These are phyloP conservation scores for Priceomyces melissophilus DNA, from an alignment of 805 yeast species.

Conservation along the genomic window DNA sequence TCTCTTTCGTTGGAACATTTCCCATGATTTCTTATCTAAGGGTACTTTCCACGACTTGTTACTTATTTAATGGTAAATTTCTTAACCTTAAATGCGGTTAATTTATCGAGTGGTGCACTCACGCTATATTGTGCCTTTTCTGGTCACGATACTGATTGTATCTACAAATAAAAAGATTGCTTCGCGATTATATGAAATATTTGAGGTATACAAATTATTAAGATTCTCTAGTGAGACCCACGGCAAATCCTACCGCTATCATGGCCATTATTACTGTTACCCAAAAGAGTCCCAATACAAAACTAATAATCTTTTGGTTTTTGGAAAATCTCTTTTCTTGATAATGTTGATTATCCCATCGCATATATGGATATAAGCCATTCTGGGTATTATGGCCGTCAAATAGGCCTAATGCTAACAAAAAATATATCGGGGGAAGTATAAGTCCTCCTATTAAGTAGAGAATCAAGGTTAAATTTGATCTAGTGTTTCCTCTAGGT, in stretches of 20 bases:
- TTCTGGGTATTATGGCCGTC: conserved; percentile 21
- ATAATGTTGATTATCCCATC: conserved; percentile 8
- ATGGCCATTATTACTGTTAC: conserved; percentile 28
- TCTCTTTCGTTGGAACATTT: conserved; percentile 42
- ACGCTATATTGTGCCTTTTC: too few relatives aligned
- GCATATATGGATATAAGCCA: background rate
- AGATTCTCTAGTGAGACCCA: conserved; percentile 16
- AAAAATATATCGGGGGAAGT: conserved; percentile 37
- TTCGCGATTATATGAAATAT: too few relatives aligned
- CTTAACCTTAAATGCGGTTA: too few relatives aligned
- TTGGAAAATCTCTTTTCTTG: conserved; percentile 12
- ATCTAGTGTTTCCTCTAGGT: background rate
- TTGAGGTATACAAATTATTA: background rate
- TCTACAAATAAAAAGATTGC: too few relatives aligned
- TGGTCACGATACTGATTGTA: too few relatives aligned
- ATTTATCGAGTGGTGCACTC: too few relatives aligned
- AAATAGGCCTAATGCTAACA: conserved; percentile 32
- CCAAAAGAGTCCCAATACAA: conserved; percentile 33
- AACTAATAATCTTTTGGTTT: conserved; percentile 30
- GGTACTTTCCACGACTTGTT: too few relatives aligned
- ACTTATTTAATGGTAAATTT: too few relatives aligned
- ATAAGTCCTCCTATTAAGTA: conserved; percentile 32
- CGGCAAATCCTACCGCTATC: conserved; percentile 39
- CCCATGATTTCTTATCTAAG: conserved; percentile 26
- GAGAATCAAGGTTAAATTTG: conserved; percentile 12